Evolutionary conservation across 1,284 basidiomycete genomes (phyloP).

Genomic region (Coriolopsis trogii): DNA sequence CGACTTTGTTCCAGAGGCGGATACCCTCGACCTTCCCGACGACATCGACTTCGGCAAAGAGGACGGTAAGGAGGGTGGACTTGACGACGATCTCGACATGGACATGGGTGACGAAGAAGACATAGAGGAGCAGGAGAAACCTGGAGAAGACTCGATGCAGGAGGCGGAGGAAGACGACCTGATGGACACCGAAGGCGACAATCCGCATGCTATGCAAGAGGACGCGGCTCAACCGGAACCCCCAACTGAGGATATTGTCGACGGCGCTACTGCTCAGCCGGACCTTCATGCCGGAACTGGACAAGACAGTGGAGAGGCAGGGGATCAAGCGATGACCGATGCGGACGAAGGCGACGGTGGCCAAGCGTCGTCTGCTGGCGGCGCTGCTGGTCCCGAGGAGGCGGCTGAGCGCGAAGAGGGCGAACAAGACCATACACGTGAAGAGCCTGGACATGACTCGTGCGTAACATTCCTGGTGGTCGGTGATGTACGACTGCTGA

Average conservation of each 20-base stretch:
- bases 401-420: slow-evolving; percentile 4
- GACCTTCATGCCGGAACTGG: slow-evolving; percentile 41
- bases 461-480: not conserved
- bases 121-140: slow-evolving; percentile 32
- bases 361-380: slow-evolving; percentile 12
- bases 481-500: not conserved
- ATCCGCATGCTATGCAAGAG: slow-evolving; percentile 20
- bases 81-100: slow-evolving; percentile 46
- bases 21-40: slow-evolving; percentile 85
- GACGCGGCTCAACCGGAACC: slow-evolving; percentile 20
- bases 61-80: slow-evolving; percentile 34
- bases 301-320: slow-evolving; percentile 20
- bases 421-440: slow-evolving; percentile 5
- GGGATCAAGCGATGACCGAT: slow-evolving; percentile 20
- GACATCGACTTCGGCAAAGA: slow-evolving; percentile 68
- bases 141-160: slow-evolving; percentile 11
- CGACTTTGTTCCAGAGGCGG: slow-evolving; percentile 71
- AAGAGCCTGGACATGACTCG: slow-evolving; percentile 13
- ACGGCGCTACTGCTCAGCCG: slow-evolving; percentile 40
- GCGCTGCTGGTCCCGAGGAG: slow-evolving; percentile 8
- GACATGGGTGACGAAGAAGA: slow-evolving; percentile 48
- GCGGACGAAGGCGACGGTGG: slow-evolving; percentile 19
- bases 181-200: slow-evolving; percentile 21
- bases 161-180: slow-evolving; percentile 24
- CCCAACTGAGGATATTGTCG: slow-evolving; percentile 22